Conservation (phyloP, 2,329 filamentous ascomycete genomes). For the Tolypocladium capitatum region DNA sequence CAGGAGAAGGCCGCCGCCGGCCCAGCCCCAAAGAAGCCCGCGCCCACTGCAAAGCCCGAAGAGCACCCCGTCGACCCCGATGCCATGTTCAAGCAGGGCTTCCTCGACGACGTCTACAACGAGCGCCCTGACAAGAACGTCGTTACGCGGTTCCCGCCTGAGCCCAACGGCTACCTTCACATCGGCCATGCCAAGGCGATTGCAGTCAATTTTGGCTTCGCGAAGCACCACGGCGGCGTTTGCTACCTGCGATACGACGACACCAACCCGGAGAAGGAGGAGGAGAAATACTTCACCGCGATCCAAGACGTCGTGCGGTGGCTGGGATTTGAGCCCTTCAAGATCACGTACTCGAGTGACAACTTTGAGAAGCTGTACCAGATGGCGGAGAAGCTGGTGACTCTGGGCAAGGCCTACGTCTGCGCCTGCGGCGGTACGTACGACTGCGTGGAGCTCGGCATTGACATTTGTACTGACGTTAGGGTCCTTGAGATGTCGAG, state of each 20-base stretch:
- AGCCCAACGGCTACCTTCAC: slow-evolving; percentile 88
- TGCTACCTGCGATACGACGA: slow-evolving; percentile 58
- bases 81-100: slow-evolving; percentile 69
- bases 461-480: neutral
- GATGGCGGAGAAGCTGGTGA: slow-evolving; percentile 69
- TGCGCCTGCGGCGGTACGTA: slow-evolving; percentile 68
- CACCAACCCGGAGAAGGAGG: slow-evolving; percentile 87
- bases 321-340: slow-evolving; percentile 43
- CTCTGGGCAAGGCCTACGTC: slow-evolving; percentile 57
- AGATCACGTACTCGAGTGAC: slow-evolving; percentile 73
- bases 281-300: slow-evolving; percentile 78
- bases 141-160: slow-evolving; percentile 65
- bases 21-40: slow-evolving; percentile 23
- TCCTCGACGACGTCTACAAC: slow-evolving; percentile 59
- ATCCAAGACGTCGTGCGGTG: slow-evolving; percentile 80
- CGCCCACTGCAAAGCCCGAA: slow-evolving; percentile 19
- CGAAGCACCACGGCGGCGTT: slow-evolving; percentile 61
- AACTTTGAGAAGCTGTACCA: slow-evolving; percentile 77
- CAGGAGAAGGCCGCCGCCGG: slow-evolving; percentile 68
- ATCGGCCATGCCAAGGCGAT: slow-evolving; percentile 95
- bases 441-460: too few species aligned
- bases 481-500: slow-evolving; percentile 44
- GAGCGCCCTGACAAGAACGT: slow-evolving; percentile 49
- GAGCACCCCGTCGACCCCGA: slow-evolving; percentile 33
- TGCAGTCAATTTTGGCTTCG: slow-evolving; percentile 92